Evolutionary conservation across 2,329 filamentous ascomycete species (phyloP).

Genomic region (Cladosporium sp.): DNA sequence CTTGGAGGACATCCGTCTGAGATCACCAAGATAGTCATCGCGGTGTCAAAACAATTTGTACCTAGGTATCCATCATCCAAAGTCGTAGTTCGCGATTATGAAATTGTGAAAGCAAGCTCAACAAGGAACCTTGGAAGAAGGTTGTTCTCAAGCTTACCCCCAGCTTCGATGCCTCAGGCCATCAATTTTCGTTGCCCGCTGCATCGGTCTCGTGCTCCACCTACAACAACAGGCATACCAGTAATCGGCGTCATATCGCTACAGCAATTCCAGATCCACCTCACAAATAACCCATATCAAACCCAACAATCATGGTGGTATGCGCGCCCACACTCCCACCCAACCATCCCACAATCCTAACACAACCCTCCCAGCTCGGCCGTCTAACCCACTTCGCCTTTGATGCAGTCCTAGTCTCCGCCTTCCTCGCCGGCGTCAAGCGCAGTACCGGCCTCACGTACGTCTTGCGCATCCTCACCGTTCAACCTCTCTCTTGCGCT

Average conservation of each 20-base stretch:
- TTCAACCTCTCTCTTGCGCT: neutral
- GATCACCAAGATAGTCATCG: too few relatives aligned
- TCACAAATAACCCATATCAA: neutral
- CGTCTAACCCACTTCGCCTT: constrained; percentile 92
- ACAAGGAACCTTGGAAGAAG: too few relatives aligned
- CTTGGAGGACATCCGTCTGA: too few relatives aligned
- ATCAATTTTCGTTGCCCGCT: neutral
- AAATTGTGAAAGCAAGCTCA: too few relatives aligned
- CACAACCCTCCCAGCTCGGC: constrained; percentile 76
- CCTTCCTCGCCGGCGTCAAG: constrained; percentile 94
- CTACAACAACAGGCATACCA: constrained; percentile 1
- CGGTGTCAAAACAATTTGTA: too few relatives aligned
- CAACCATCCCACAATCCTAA: constrained; percentile 44
- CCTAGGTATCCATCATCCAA: too few relatives aligned
- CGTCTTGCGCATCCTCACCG: constrained; percentile 45
- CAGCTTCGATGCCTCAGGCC: neutral
- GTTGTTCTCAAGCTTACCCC: too few relatives aligned
- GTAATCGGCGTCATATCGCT: neutral
- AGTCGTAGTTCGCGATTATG: too few relatives aligned
- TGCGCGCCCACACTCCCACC: neutral
- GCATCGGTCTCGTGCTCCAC: constrained; percentile 5
- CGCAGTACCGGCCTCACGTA: constrained; percentile 97
- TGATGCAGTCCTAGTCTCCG: constrained; percentile 92
- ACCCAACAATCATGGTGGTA: constrained; percentile 21
- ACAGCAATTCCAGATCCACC: constrained; percentile 1